Percentiles rank a stretch among this genome's conserved stretches.
These are phyloP conservation scores for Alternaria infectoria DNA, from an alignment of 2,329 filamentous ascomycete species.

Conservation along the genomic window DNA sequence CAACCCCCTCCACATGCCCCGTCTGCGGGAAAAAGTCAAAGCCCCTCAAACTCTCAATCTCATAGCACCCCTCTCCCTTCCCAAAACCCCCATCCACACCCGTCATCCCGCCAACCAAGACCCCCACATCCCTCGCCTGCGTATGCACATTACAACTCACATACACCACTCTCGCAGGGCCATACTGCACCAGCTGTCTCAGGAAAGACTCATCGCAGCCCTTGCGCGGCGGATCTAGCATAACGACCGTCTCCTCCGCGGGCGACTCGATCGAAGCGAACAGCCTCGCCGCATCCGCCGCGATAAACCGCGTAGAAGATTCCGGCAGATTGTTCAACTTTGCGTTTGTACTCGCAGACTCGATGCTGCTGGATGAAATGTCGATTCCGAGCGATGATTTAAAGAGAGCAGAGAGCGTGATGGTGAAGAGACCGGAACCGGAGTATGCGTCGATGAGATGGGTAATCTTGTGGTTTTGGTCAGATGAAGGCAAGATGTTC, in stretches of 20 bases:
- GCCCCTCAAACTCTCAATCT: constrained; percentile 86
- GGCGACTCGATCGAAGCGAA: constrained; percentile 79
- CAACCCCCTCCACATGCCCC: constrained; percentile 70
- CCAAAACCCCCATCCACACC: constrained; percentile 46
- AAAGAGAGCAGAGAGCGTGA: constrained; percentile 87
- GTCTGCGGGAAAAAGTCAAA: constrained; percentile 98
- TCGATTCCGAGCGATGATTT: constrained; percentile 85
- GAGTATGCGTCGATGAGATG: constrained; percentile 98
- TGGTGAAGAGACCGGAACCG: constrained; percentile 94
- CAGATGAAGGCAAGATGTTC: constrained; percentile 66
- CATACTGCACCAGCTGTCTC: constrained; percentile 77
- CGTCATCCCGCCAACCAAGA: constrained; percentile 75
- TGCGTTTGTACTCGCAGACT: constrained; percentile 80
- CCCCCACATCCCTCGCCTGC: constrained; percentile 89
- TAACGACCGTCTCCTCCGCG: constrained; percentile 83
- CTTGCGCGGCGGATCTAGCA: constrained; percentile 95
- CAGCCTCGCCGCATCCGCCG: constrained; percentile 82
- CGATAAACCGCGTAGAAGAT: constrained; percentile 80
- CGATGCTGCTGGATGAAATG: constrained; percentile 79
- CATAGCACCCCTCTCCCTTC: constrained; percentile 63
- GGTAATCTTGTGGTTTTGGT: constrained; percentile 59
- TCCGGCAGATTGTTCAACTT: constrained; percentile 71
- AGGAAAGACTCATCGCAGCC: constrained; percentile 90
- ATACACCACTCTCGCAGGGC: constrained; percentile 82
- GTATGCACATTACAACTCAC: constrained; percentile 99